Base-by-base conservation (phyloP, 75 land plant genomes). In the Isoetes taiwanensis region DNA sequence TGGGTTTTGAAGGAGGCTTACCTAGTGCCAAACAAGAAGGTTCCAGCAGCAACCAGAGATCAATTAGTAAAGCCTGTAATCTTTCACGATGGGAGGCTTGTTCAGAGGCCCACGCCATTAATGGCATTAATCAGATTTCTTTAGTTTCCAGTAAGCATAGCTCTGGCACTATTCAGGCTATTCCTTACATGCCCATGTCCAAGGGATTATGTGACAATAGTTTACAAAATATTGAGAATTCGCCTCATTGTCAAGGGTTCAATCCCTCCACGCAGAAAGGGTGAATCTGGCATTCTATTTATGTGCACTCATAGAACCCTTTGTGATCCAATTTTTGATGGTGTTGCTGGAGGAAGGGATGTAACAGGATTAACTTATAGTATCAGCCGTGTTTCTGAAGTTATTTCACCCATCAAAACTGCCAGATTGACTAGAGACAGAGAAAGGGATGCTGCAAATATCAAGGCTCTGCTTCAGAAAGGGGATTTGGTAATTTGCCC, bases 291-390 rank as follows among this genome's bases (percentile, higher is more conserved):
- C 6, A 82, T 88, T 25, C 75, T 93, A 40, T 80, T 88, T 30
- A 76, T 88, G 0, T 93, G 98, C 80, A 77, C 87, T 62, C 98
- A 93, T 65, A 57, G 96, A 1, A 84, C 96, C 3, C 69, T 88
- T 11, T 62, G 84, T 0, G 98, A 93, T 57, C 90, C 90, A 1
- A 84, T 88, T 23, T 66, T 88, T 35, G 57, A 67, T 2, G 77
- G 83, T 0, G 84, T 79, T 12, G 90, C 96, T 3, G 72, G 84
- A 11, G 80, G 98, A 0, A 50, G 95, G 4, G 79, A 79, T 42
- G 71, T 93, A 16, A 82, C 85, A 40, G 81, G 86, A 2, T 82
- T 93, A 52, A 81, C 85, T 10, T 93, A 86, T 58, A 84, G 90
- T 67, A 79, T 88, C 8, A 81, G 86, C 59, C 71, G 72, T 24